Conservation (phyloP, 805 yeast genomes). For the Ogataea dorogensis region DNA sequence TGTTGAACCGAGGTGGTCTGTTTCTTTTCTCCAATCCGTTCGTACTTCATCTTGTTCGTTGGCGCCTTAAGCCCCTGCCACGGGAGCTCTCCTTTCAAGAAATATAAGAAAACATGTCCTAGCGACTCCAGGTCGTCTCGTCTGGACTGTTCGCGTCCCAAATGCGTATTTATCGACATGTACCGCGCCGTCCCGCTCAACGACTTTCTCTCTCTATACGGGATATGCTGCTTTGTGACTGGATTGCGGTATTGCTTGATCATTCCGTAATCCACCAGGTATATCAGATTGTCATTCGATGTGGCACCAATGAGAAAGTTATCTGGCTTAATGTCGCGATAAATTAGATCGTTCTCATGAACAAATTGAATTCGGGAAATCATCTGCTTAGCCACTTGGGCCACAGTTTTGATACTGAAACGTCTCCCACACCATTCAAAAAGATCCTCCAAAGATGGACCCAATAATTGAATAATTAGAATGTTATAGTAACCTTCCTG, state of each 20-base stretch:
- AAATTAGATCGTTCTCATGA: conserved; percentile 74
- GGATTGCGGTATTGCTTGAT: conserved; percentile 84
- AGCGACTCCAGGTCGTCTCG: conserved; percentile 79
- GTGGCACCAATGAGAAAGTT: conserved; percentile 75
- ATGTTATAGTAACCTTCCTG: conserved; percentile 83
- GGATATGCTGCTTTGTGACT: conserved; percentile 74
- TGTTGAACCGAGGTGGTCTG: conserved; percentile 65
- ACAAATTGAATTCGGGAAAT: conserved; percentile 67
- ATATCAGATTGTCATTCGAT: conserved; percentile 51
- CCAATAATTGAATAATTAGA: conserved; percentile 73
- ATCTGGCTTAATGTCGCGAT: conserved; percentile 82
- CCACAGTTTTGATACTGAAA: conserved; percentile 69
- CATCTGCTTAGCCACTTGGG: conserved; percentile 77
- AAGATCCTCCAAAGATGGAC: conserved; percentile 79
- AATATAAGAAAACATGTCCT: conserved; percentile 81
- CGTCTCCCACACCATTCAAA: conserved; percentile 87
- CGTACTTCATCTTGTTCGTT: conserved; percentile 79
- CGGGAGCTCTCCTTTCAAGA: conserved; percentile 74
- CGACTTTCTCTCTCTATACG: conserved; percentile 77
- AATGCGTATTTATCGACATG: conserved; percentile 86
- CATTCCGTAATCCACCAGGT: conserved; percentile 83
- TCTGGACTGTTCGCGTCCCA: conserved; percentile 81
- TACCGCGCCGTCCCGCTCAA: conserved; percentile 83
- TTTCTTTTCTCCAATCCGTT: conserved; percentile 80
- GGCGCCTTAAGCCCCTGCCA: conserved; percentile 93